Evolutionary conservation across 495 filamentous ascomycete species (phyloP).

Genomic region (Hypoxylon crocopeplum): DNA sequence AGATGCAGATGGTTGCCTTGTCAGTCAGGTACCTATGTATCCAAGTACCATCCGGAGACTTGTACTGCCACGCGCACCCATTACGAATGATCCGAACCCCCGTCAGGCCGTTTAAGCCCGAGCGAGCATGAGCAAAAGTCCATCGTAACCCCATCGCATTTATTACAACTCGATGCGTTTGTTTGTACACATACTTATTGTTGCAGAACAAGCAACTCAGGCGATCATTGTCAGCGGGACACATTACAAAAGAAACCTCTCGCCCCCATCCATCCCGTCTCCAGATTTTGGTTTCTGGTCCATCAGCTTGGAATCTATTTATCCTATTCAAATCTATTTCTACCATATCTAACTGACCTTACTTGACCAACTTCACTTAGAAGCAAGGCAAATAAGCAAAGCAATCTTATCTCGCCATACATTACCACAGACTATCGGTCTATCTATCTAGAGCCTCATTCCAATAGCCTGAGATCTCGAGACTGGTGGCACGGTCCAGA

Average conservation of each 20-base stretch:
- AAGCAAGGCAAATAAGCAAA: no score
- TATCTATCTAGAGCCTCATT: slow-evolving; percentile 9
- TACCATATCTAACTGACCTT: background rate
- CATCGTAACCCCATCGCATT: slow-evolving; percentile 32
- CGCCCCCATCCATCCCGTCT: slow-evolving; percentile 26
- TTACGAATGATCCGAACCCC: slow-evolving; percentile 39
- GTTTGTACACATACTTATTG: slow-evolving; percentile 13
- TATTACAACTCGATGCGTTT: slow-evolving; percentile 27
- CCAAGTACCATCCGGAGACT: background rate
- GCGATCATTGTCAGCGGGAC: slow-evolving; percentile 25
- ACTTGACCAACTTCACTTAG: no score
- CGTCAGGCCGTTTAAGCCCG: slow-evolving; percentile 38
- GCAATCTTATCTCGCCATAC: no score
- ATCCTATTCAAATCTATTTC: background rate
- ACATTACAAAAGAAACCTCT: slow-evolving; percentile 43
- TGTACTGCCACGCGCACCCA: slow-evolving; percentile 32
- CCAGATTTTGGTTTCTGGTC: slow-evolving; percentile 7
- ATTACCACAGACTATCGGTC: background rate
- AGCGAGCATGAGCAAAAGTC: slow-evolving; percentile 41
- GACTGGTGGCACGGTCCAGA: slow-evolving; percentile 34
- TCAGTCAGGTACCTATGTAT: slow-evolving; percentile 6
- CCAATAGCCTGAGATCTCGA: slow-evolving; percentile 27
- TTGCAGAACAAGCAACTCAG: slow-evolving; percentile 23
- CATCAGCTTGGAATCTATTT: slow-evolving; percentile 1
- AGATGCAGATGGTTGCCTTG: background rate